Base-by-base conservation (phyloP, 495 filamentous ascomycete species). In the Talaromyces borbonicus region DNA sequence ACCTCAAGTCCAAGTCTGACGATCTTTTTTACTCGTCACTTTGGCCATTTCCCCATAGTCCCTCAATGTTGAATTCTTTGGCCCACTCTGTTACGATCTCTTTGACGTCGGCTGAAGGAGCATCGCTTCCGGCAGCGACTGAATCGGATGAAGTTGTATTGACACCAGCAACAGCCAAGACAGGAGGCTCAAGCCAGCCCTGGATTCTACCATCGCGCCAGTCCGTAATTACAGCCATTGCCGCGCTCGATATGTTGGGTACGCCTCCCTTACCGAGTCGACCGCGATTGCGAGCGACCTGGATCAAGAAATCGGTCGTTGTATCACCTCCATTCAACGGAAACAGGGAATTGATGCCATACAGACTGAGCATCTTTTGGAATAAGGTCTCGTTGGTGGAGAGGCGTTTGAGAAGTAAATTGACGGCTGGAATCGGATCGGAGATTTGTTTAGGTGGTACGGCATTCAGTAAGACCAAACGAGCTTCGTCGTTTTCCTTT, bases 201-300 rank as follows among this genome's bases (percentile, higher is more conserved):
- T 94, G 87, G 45, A 98, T 94, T 23, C 92, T 73, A 5, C 90
- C 92, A 62, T 96, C 92, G 40, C 93, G 72, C 90, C 92, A 95
- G 69, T 98, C 92, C 36, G 79, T 90, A 48, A 98, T 79, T 15
- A 98, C 90, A 2, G 85, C 83, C 74, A 88, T 90, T 25, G 90
- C 92, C 5, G 93, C 92, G 44, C 84, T 79, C 48, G 79, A 68
- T 35, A 95, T 59, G 62, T 98, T 97, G 31, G 92, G 92, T 26
- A 97, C 73, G 26, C 92, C 92, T 4, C 87, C 85, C 52, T 87
- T 87, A 20, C 93, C 89, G 4, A 98, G 71, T 46, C 92, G 69
- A 11, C 92, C 92, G 30, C 93, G 75, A 68, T 94, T 95, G 57
- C 92, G 72, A 12, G 92, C 92, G 2, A 98, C 90, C 59, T 97